phyloP scores from a whole-genome alignment of 305 asterid species.

The Fraxinus angustifolia region DNA sequence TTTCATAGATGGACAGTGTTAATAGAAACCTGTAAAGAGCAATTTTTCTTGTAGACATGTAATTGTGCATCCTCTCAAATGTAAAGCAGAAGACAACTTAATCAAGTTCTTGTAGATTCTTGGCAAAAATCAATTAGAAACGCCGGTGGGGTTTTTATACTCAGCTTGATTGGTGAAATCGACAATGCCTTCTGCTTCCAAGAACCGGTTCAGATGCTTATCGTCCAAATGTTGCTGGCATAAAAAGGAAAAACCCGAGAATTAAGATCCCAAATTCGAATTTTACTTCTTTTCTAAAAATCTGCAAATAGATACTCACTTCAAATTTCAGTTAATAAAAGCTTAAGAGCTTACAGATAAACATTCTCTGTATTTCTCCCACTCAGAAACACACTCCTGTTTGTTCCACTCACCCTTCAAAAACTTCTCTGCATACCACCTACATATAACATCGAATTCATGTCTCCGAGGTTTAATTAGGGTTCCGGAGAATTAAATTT shows the following conservation, averaged over 20 bases:
- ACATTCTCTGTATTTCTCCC: slow-evolving; percentile 79
- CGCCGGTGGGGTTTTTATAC: slow-evolving; percentile 24
- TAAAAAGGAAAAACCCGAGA: background rate
- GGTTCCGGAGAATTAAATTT: background rate
- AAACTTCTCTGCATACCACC: slow-evolving; percentile 87
- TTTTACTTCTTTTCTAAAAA: background rate
- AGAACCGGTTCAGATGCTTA: slow-evolving; percentile 71
- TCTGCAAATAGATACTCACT: background rate
- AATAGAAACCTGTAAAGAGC: background rate
- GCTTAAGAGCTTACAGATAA: slow-evolving; percentile 68
- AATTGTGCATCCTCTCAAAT: background rate
- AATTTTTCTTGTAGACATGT: background rate
- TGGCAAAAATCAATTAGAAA: slow-evolving; percentile 25
- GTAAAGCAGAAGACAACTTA: background rate
- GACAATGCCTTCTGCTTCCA: slow-evolving; percentile 64
- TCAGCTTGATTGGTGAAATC: slow-evolving; percentile 46
- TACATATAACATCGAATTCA: slow-evolving; percentile 17
- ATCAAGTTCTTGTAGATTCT: slow-evolving; percentile 16
- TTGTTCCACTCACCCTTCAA: slow-evolving; percentile 85
- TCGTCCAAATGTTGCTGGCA: slow-evolving; percentile 81
- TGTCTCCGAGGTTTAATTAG: slow-evolving; percentile 10
- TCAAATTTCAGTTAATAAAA: slow-evolving; percentile 8
- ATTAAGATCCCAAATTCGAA: background rate
- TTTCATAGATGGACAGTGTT: background rate
- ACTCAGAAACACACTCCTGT: slow-evolving; percentile 67